Percentiles rank a stretch among this genome's conserved stretches.
These are phyloP conservation scores for Blastocystis sp. DNA, from an alignment of 352 stramenopile species.

Conservation along the genomic window DNA sequence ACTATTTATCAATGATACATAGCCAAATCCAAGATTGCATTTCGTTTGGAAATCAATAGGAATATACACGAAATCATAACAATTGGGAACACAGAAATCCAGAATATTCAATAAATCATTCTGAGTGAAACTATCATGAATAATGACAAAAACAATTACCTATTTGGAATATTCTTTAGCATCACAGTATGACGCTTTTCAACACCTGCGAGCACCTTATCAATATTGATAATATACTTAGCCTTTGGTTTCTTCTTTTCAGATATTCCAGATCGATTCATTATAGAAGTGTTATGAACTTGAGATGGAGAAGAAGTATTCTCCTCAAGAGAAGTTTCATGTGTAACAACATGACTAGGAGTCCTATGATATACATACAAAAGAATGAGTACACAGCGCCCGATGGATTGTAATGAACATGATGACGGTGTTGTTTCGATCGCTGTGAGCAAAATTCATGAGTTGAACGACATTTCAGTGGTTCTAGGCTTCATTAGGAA, in stretches of 20 bases:
- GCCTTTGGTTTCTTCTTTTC: neutral
- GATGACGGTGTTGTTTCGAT: no score
- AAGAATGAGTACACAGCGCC: no score
- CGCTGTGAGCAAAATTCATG: no score
- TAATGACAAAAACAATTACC: neutral
- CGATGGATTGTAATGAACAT: no score
- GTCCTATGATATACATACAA: no score
- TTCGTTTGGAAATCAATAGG: constrained; percentile 8
- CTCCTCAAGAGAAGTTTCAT: neutral
- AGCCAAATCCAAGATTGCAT: constrained; percentile 8
- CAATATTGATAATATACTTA: constrained; percentile 28
- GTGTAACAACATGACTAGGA: neutral
- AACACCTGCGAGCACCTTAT: neutral
- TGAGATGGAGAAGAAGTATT: neutral
- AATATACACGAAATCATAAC: constrained; percentile 13
- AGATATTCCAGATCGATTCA: no score
- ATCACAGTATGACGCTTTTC: constrained; percentile 35
- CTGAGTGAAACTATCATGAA: neutral
- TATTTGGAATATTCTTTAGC: constrained; percentile 52
- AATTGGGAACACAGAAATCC: neutral
- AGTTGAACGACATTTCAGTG: no score
- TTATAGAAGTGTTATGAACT: neutral
- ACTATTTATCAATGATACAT: neutral
- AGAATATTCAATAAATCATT: neutral
- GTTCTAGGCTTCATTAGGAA: no score